phyloP scores from a whole-genome alignment of 345 rosid species.

The Acer campestre region DNA sequence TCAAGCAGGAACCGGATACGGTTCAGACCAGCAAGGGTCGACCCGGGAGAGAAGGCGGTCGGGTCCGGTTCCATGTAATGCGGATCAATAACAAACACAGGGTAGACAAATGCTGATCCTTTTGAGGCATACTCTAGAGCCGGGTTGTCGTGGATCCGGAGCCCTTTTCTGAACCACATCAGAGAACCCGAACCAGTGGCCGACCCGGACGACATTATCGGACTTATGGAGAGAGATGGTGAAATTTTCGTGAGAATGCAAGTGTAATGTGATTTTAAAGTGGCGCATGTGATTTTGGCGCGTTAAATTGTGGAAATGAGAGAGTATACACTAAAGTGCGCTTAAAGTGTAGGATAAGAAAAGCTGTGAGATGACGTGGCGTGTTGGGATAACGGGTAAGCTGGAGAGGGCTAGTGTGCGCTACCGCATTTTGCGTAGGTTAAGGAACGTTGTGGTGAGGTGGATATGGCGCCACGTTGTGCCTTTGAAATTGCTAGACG shows the following conservation, averaged over 20 bases:
- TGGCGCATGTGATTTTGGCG: not conserved
- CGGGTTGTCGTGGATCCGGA: constrained; percentile 93
- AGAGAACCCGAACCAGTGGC: constrained; percentile 49
- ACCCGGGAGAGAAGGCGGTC: constrained; percentile 68
- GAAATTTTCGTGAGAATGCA: constrained; percentile 12
- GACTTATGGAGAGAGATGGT: constrained; percentile 1
- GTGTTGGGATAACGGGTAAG: not conserved
- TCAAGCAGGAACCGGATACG: constrained; percentile 84
- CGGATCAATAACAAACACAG: constrained; percentile 86
- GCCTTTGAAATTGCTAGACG: constrained; percentile 9
- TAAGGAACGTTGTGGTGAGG: constrained; percentile 1
- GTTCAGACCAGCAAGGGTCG: constrained; percentile 67
- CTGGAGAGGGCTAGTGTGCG: not conserved
- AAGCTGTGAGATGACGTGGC: not conserved
- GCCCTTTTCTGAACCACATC: constrained; percentile 94
- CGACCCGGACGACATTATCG: constrained; percentile 49
- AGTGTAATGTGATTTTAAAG: not conserved
- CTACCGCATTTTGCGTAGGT: not conserved
- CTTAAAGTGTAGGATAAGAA: not conserved
- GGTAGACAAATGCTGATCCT: constrained; percentile 52
- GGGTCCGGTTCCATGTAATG: constrained; percentile 84
- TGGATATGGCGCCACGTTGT: constrained; percentile 35
- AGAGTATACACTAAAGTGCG: not conserved
- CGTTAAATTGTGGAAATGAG: not conserved
- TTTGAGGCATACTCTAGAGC: constrained; percentile 70